Conservation (phyloP, 2,329 filamentous ascomycete species). For the Colletotrichum lini region DNA sequence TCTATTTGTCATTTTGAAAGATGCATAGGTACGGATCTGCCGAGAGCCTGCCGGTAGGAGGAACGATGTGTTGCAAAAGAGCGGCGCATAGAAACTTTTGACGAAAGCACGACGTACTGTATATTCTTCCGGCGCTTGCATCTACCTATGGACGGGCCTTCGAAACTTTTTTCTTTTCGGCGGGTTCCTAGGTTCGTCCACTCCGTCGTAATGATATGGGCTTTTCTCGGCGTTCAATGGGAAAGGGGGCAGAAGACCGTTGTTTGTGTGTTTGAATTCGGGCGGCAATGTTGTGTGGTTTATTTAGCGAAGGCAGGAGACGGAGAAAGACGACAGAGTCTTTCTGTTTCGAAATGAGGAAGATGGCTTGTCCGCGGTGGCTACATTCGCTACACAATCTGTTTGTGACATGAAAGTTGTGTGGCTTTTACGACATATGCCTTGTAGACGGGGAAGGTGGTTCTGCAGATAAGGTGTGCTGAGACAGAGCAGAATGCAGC, state of each 20-base stretch:
- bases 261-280: not conserved
- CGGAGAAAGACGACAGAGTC: not conserved
- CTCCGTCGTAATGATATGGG: constrained; percentile 12
- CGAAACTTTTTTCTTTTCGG: constrained; percentile 6
- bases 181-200: not conserved
- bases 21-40: constrained; percentile 23
- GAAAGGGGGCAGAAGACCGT: not conserved
- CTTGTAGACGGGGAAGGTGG: not conserved
- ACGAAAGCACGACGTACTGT: constrained; percentile 38
- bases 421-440: not conserved
- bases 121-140: constrained; percentile 36
- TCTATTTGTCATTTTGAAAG: constrained; percentile 23
- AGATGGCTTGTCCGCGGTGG: not conserved
- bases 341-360: constrained; percentile 3
- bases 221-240: constrained; percentile 5
- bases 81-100: constrained; percentile 31
- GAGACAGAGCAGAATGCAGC: constrained; percentile 2
- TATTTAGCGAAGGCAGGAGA: not conserved
- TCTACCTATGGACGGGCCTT: constrained; percentile 15
- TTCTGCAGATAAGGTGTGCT: not conserved
- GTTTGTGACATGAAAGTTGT: constrained; percentile 21
- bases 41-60: not conserved
- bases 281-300: constrained; percentile 6
- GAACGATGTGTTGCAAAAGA: not conserved
- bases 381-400: not conserved